These are phyloP conservation scores for Ustilago hordei DNA, from an alignment of 1,284 basidiomycete species.

Conservation along the genomic window DNA sequence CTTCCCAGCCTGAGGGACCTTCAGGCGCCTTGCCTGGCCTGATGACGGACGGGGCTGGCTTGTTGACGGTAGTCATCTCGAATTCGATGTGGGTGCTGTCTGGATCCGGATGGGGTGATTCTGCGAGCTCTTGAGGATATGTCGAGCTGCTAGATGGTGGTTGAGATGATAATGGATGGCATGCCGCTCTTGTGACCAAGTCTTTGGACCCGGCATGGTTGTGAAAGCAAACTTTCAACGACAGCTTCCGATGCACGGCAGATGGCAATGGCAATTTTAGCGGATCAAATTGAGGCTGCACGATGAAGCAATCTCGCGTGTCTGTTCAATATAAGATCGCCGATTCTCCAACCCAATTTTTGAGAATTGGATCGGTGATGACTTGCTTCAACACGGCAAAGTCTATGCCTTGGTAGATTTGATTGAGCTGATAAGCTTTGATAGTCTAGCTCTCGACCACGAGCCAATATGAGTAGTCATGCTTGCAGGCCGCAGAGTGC, in stretches of 20 bases:
- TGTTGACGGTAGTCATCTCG: slow-evolving; percentile 15
- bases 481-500: not conserved
- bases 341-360: not conserved
- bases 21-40: slow-evolving; percentile 51
- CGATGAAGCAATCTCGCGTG: not conserved
- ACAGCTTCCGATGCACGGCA: not conserved
- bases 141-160: not conserved
- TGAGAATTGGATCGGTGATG: not conserved
- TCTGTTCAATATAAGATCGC: not conserved
- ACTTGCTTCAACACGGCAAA: not conserved
- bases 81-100: not conserved
- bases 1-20: slow-evolving; percentile 59
- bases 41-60: slow-evolving; percentile 47
- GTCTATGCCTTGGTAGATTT: no score
- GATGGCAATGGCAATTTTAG: not conserved
- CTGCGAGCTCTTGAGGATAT: not conserved
- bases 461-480: not conserved
- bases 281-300: not conserved
- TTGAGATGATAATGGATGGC: not conserved
- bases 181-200: not conserved
- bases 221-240: not conserved
- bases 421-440: no score
- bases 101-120: not conserved
- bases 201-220: not conserved
- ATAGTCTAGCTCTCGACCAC: not conserved